A percentile compares a stretch with the other conserved stretches of the same genome.
Evolutionary conservation across 2,329 filamentous ascomycete genomes (phyloP).

Genomic region (Ophiocordyceps camponoti-leonardi): DNA sequence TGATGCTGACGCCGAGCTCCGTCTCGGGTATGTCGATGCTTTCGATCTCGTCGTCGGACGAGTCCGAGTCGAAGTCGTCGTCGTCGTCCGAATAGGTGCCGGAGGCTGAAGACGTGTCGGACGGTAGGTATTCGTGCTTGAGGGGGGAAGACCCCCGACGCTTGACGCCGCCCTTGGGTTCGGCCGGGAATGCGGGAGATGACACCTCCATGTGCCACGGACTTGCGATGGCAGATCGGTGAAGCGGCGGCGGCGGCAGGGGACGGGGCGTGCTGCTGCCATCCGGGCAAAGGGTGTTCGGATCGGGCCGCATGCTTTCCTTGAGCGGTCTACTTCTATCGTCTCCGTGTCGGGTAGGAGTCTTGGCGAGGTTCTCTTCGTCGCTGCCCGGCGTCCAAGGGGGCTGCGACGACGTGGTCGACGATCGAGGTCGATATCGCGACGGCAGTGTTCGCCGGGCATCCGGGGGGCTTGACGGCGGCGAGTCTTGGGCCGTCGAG

Average conservation of each 20-base stretch:
- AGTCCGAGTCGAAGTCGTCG: slow-evolving; percentile 30
- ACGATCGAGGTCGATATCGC: slow-evolving; percentile 9
- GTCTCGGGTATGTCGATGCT: slow-evolving; percentile 42
- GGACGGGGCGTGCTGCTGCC: background rate
- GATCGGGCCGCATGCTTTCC: slow-evolving; percentile 21
- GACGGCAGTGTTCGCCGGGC: slow-evolving; percentile 8
- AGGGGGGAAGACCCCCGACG: slow-evolving; percentile 78
- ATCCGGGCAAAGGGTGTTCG: slow-evolving; percentile 11
- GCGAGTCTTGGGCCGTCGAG: too few relatives aligned
- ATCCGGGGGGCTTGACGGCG: slow-evolving; percentile 5
- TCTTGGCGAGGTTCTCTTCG: slow-evolving; percentile 2
- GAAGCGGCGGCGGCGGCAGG: slow-evolving; percentile 35
- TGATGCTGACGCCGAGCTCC: slow-evolving; percentile 39
- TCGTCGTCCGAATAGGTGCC: slow-evolving; percentile 31
- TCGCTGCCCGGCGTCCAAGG: background rate
- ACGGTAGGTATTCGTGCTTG: slow-evolving; percentile 94
- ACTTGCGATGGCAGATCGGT: slow-evolving; percentile 26
- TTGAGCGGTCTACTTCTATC: slow-evolving; percentile 13
- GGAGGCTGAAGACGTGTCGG: slow-evolving; percentile 45
- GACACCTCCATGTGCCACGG: slow-evolving; percentile 12
- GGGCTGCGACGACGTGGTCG: background rate
- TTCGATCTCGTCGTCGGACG: slow-evolving; percentile 38
- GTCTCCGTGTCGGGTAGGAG: slow-evolving; percentile 10
- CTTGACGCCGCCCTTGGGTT: slow-evolving; percentile 30
- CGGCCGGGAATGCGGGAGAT: slow-evolving; percentile 6